Base-by-base conservation (phyloP, 1,284 basidiomycete genomes). In the Veloboletus limbatus region DNA sequence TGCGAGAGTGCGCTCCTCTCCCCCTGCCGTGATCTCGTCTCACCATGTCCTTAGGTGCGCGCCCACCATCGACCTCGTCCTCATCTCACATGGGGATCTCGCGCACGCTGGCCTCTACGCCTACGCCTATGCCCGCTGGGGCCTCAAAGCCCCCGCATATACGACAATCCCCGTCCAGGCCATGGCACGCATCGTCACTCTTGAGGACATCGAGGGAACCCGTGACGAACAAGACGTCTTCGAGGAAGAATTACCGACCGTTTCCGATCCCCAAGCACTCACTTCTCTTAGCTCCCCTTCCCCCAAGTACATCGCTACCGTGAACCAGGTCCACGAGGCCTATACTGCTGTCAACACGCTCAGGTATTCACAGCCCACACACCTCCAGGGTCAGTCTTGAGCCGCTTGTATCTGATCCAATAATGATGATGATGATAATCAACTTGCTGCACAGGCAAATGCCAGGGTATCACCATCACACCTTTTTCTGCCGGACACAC, bases 401-500 rank as follows among this genome's bases (percentile, higher is more conserved):
- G 21, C 49, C 28, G 11, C 40, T 42, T 46, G 33, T 52, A 43
- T 43, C n/a, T 36, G 47, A 32, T 22, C 26, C 13, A 18, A n/a
- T 38, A 33, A 35, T 28, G 14, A 32, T 39, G 37, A 48, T 25
- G 26, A 45, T 31, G 8, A 44, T 33, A 25, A 40, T 45, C 38
- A 16, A 43, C 28, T 9, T 37, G 30, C 16, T 28, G 30, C 45
- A 28, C 62, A 92, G 91, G 90, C 38, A 91, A 91, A 69, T 88
- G 88, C 56, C 90, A 92, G 62, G 90, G 91, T 42, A 74, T 98
- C 54, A 96, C 96, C 0, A 88, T 99, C 52, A 97, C 95, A 14
- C 95, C 97, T 0, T 97, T 97, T 73, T 90, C 91, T 54, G 91
- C 94, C 10, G 97, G 97, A 0, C 95, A 98, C 66, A 92, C 92